Evolutionary conservation across 805 yeast genomes (phyloP).

Genomic region (Barnettozyma botsteinii): DNA sequence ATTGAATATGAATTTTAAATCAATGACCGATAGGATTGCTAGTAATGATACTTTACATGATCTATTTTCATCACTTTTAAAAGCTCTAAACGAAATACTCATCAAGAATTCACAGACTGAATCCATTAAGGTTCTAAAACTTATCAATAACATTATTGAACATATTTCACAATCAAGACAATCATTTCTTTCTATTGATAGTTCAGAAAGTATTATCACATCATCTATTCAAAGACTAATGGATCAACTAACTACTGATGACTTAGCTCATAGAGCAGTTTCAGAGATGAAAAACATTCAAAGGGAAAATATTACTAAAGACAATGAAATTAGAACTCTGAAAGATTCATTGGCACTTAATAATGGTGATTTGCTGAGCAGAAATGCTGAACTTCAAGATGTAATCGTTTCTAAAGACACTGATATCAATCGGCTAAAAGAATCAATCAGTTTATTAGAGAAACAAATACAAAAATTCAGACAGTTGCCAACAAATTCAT

Average conservation of each 20-base stretch:
- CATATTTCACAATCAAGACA: constrained; percentile 35
- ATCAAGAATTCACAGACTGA: constrained; percentile 40
- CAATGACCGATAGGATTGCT: constrained; percentile 26
- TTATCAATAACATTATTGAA: constrained; percentile 43
- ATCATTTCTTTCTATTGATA: constrained; percentile 32
- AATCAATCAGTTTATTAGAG: constrained; percentile 56
- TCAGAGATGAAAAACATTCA: constrained; percentile 42
- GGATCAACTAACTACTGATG: constrained; percentile 67
- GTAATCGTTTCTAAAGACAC: constrained; percentile 59
- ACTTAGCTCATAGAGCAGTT: constrained; percentile 61
- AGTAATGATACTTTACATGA: constrained; percentile 54
- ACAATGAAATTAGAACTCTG: constrained; percentile 13
- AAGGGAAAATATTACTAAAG: constrained; percentile 36
- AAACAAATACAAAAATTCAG: constrained; percentile 14
- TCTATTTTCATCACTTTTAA: constrained; percentile 51
- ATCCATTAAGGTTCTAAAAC: constrained; percentile 41
- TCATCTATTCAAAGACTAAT: constrained; percentile 60
- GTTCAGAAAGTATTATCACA: constrained; percentile 44
- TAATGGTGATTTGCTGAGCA: constrained; percentile 33
- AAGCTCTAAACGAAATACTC: constrained; percentile 48
- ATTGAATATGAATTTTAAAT: constrained; percentile 11
- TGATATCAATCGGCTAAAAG: constrained; percentile 47
- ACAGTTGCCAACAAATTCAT: neutral
- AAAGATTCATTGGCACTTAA: constrained; percentile 10
- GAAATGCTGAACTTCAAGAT: constrained; percentile 46